Evolutionary conservation across 2,329 filamentous ascomycete species (phyloP).

Genomic region (Penicillium sp.): DNA sequence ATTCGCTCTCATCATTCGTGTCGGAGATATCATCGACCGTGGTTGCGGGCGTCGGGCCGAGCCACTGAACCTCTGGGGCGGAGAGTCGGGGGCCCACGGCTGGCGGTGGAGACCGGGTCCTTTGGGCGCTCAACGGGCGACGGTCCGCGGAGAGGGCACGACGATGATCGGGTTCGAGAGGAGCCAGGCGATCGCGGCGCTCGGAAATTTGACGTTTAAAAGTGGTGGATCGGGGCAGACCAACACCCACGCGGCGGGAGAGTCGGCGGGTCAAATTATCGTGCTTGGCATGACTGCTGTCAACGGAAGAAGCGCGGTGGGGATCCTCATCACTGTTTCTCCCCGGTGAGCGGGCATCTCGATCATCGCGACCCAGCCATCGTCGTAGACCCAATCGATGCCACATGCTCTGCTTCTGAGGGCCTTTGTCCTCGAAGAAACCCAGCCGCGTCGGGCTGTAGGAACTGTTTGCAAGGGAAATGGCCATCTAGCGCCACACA

Average conservation of each 20-base stretch:
- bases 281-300: constrained; percentile 20
- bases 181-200: constrained; percentile 64
- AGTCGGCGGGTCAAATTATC: constrained; percentile 34
- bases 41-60: constrained; percentile 29
- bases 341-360: constrained; percentile 23
- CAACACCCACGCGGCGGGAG: constrained; percentile 60
- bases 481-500: constrained; percentile 37
- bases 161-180: constrained; percentile 57
- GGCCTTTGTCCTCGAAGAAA: constrained; percentile 34
- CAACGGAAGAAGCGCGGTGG: constrained; percentile 16
- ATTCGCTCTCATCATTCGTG: constrained; percentile 26
- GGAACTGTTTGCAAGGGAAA: constrained; percentile 36
- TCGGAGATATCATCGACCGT: constrained; percentile 31
- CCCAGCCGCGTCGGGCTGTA: constrained; percentile 35
- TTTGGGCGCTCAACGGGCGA: constrained; percentile 39
- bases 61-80: constrained; percentile 39
- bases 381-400: constrained; percentile 40
- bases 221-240: constrained; percentile 68
- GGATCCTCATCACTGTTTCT: constrained; percentile 9
- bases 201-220: constrained; percentile 82
- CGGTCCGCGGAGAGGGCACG: constrained; percentile 60
- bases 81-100: constrained; percentile 36
- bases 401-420: constrained; percentile 42
- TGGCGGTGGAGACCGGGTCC: constrained; percentile 41
- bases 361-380: constrained; percentile 41